phyloP scores from a whole-genome alignment of 2,329 filamentous ascomycete species.

The Aspergillus versicolor region DNA sequence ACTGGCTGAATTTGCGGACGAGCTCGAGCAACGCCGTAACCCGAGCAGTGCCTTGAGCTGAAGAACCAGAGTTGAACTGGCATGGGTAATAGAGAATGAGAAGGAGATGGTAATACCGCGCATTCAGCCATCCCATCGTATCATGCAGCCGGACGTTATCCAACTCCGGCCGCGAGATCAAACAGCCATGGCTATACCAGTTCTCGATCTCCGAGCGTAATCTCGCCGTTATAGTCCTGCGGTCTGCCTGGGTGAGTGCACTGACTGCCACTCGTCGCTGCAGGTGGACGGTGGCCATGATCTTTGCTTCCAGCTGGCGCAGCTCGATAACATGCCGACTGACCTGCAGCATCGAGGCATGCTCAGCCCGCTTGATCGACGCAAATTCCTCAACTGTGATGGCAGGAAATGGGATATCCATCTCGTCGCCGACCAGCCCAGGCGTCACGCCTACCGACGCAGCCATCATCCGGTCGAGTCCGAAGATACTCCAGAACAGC shows the following conservation, averaged over 20 bases:
- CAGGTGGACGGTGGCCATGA: background rate
- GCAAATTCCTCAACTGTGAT: constrained; percentile 7
- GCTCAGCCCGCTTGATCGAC: background rate
- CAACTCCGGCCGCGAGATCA: background rate
- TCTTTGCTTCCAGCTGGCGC: background rate
- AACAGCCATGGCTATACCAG: background rate
- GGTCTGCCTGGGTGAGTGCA: background rate
- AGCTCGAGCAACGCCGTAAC: background rate
- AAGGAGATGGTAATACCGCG: constrained; percentile 8
- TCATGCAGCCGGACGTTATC: constrained; percentile 8
- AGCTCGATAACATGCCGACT: constrained; percentile 4
- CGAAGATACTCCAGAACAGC: constrained; percentile 5
- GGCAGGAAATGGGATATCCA: background rate
- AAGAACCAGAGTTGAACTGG: background rate
- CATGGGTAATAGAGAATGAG: constrained; percentile 6
- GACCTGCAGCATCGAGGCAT: constrained; percentile 1
- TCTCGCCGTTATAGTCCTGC: background rate
- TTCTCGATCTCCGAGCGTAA: background rate
- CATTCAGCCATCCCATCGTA: constrained; percentile 10
- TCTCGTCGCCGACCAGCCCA: constrained; percentile 2
- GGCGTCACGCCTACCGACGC: background rate
- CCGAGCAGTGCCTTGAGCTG: background rate
- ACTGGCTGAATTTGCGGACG: background rate
- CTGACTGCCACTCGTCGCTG: background rate
- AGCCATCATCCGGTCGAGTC: constrained; percentile 3